Percentiles rank a stretch among this genome's conserved stretches.
Evolutionary conservation across 2,329 filamentous ascomycete genomes (phyloP).

Genomic region (Fusarium virguliforme): DNA sequence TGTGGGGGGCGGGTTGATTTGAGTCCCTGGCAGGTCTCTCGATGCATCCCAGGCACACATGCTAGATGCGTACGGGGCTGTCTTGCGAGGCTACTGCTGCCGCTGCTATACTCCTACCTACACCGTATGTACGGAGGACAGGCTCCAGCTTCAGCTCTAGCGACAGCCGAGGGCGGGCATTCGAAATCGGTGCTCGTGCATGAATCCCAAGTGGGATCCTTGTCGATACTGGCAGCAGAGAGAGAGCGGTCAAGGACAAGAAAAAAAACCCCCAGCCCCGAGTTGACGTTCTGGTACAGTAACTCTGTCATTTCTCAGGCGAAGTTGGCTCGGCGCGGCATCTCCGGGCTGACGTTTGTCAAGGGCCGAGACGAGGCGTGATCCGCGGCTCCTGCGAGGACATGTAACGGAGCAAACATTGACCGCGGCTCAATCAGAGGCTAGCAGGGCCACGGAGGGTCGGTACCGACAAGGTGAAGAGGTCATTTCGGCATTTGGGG

Average conservation of each 20-base stretch:
- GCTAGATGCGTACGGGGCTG: conserved; percentile 17
- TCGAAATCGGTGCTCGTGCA: conserved; percentile 30
- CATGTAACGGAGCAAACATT: conserved; percentile 16
- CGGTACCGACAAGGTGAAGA: conserved; percentile 14
- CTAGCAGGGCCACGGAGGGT: conserved; percentile 24
- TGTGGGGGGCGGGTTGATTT: conserved; percentile 6
- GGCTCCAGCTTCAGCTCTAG: conserved; percentile 23
- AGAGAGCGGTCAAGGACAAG: conserved; percentile 20
- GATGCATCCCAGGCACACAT: conserved; percentile 37
- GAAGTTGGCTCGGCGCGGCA: conserved; percentile 33
- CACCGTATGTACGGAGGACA: neutral
- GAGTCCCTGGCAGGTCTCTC: conserved; percentile 27
- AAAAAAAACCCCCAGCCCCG: neutral
- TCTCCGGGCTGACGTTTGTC: conserved; percentile 10
- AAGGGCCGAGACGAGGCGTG: conserved; percentile 38
- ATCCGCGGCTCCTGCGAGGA: conserved; percentile 37
- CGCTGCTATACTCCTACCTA: conserved; percentile 1
- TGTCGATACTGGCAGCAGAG: conserved; percentile 10
- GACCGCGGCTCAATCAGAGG: conserved; percentile 8
- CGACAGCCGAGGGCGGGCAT: conserved; percentile 36
- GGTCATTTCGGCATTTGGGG: conserved; percentile 22
- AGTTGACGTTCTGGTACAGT: neutral
- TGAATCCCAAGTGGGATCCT: conserved; percentile 14
- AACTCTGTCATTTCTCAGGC: conserved; percentile 19
- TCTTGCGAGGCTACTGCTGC: conserved; percentile 18